Percentiles rank a stretch among this genome's conserved stretches.
Evolutionary conservation across 768 basidiomycete species (phyloP).

Genomic region (Hemileccinum rubropunctum): DNA sequence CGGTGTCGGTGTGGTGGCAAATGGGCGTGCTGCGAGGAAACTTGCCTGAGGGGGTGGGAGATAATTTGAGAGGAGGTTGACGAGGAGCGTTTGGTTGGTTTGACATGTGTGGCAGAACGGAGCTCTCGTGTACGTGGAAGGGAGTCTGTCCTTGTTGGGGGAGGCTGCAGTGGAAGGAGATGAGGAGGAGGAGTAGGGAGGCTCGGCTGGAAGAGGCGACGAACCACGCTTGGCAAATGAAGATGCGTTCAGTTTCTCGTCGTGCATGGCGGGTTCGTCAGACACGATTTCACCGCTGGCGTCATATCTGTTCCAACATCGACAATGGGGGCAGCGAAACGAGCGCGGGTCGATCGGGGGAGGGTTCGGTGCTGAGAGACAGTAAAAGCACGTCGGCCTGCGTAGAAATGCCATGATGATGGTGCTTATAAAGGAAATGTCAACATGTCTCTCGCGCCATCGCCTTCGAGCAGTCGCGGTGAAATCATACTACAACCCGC

Average conservation of each 20-base stretch:
- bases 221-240: conserved; percentile 75
- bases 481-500: conserved; percentile 65
- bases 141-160: conserved; percentile 66
- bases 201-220: conserved; percentile 15
- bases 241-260: conserved; percentile 63
- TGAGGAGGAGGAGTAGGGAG: not conserved
- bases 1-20: not conserved
- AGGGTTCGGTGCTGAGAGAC: conserved; percentile 45
- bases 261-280: conserved; percentile 87
- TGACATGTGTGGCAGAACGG: conserved; percentile 87
- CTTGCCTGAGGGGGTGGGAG: conserved; percentile 75
- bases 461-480: conserved; percentile 58
- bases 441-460: conserved; percentile 44
- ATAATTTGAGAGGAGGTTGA: conserved; percentile 88
- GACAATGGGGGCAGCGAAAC: conserved; percentile 66
- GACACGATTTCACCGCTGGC: conserved; percentile 73
- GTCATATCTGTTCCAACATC: conserved; percentile 75
- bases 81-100: conserved; percentile 87
- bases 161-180: conserved; percentile 48
- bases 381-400: conserved; percentile 70
- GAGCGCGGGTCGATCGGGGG: conserved; percentile 48
- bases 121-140: conserved; percentile 51
- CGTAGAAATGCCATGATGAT: conserved; percentile 44
- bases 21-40: not conserved
- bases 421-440: conserved; percentile 10